A percentile compares a stretch with the other conserved stretches of the same genome.
Evolutionary conservation across 2,329 filamentous ascomycete genomes (phyloP).

Genomic region (Stromatinia cepivora): DNA sequence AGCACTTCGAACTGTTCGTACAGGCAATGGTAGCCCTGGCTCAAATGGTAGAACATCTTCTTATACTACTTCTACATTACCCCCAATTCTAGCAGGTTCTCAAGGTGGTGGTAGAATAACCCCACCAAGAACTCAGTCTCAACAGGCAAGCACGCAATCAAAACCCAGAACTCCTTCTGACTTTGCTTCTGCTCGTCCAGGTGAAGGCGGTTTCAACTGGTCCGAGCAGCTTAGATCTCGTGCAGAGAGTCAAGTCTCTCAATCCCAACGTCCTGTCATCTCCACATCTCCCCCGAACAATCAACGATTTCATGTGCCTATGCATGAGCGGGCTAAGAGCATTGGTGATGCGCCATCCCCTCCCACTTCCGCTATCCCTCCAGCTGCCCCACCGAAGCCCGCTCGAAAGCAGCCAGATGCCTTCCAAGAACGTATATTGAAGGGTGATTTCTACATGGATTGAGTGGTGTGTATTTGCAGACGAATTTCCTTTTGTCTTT

Average conservation of each 20-base stretch:
- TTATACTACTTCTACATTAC: slow-evolving; percentile 36
- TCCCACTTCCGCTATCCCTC: slow-evolving; percentile 47
- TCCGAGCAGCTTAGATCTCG: slow-evolving; percentile 91
- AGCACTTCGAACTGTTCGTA: slow-evolving; percentile 49
- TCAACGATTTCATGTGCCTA: slow-evolving; percentile 37
- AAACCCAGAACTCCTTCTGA: slow-evolving; percentile 65
- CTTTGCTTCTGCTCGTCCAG: slow-evolving; percentile 68
- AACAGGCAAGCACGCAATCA: slow-evolving; percentile 59
- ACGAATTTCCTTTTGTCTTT: slow-evolving; percentile 10
- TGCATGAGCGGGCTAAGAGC: slow-evolving; percentile 69
- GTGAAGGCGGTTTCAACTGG: slow-evolving; percentile 89
- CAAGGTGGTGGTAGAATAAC: slow-evolving; percentile 33
- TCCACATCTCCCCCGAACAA: slow-evolving; percentile 51
- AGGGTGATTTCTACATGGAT: slow-evolving; percentile 98
- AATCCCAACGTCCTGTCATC: slow-evolving; percentile 56
- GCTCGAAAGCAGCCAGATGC: slow-evolving; percentile 74
- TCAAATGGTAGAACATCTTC: slow-evolving; percentile 39
- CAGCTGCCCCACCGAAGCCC: slow-evolving; percentile 46
- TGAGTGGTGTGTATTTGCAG: slow-evolving; percentile 44
- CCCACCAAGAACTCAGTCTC: slow-evolving; percentile 35
- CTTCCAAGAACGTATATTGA: slow-evolving; percentile 95
- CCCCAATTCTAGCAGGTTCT: slow-evolving; percentile 35
- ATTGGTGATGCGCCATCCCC: slow-evolving; percentile 63
- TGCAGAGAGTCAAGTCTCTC: slow-evolving; percentile 73
- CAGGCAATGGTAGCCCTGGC: slow-evolving; percentile 40